Percentiles rank a stretch among this genome's conserved stretches.
These are phyloP conservation scores for Hirsutella thompsonii DNA, from an alignment of 2,329 filamentous ascomycete genomes.

Conservation along the genomic window DNA sequence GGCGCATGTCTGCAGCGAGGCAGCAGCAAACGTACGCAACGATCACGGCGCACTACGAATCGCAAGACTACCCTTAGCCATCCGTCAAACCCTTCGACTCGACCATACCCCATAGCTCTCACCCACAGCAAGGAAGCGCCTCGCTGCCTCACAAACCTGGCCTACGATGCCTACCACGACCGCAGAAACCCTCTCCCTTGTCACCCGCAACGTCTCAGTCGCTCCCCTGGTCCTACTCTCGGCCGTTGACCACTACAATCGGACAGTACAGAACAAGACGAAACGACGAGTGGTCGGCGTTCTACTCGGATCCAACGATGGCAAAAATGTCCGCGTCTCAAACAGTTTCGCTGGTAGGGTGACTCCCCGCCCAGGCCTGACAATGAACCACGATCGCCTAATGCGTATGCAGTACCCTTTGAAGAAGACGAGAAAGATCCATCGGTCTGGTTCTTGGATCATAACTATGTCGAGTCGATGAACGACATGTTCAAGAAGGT, in stretches of 20 bases:
- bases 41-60: too few relatives aligned
- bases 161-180: conserved; percentile 84
- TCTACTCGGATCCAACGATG: conserved; percentile 87
- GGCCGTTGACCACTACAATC: conserved; percentile 95
- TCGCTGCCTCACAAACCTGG: background rate
- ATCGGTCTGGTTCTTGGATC: conserved; percentile 97
- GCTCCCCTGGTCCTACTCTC: conserved; percentile 96
- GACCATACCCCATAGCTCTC: too few relatives aligned
- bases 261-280: conserved; percentile 77
- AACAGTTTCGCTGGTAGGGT: conserved; percentile 90
- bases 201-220: conserved; percentile 90
- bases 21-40: too few relatives aligned
- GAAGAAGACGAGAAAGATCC: conserved; percentile 98
- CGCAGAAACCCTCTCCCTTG: conserved; percentile 88
- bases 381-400: conserved; percentile 5
- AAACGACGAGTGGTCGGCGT: conserved; percentile 85
- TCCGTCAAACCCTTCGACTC: too few relatives aligned
- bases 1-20: too few relatives aligned
- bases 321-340: conserved; percentile 89
- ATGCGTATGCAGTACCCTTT: conserved; percentile 61
- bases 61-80: too few relatives aligned
- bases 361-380: background rate
- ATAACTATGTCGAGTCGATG: conserved; percentile 99
- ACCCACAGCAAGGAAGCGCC: too few relatives aligned
- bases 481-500: conserved; percentile 99